phyloP scores from a whole-genome alignment of 345 rosid species.

The Salix udensis region DNA sequence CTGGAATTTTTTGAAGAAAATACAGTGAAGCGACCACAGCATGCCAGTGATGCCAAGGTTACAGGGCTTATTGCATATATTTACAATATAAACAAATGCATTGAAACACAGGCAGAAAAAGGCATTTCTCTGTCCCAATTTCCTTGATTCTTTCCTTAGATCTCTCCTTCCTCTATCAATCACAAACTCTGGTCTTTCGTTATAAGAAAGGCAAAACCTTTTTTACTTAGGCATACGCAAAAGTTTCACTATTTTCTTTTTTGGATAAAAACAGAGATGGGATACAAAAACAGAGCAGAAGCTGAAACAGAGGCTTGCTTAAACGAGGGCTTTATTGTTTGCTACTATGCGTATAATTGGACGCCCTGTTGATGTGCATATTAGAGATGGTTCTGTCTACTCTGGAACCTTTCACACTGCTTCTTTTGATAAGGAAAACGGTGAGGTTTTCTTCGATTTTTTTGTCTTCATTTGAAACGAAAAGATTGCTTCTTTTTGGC shows the following conservation, averaged over 20 bases:
- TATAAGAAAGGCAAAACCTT: neutral
- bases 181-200: neutral
- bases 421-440: conserved; percentile 56
- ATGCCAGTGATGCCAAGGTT: neutral
- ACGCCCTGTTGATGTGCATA: conserved; percentile 70
- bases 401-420: conserved; percentile 82
- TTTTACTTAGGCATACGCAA: neutral
- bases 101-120: neutral
- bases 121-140: neutral
- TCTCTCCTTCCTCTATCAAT: neutral
- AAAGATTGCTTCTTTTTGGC: neutral
- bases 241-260: neutral
- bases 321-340: conserved; percentile 52
- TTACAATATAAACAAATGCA: neutral
- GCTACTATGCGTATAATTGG: conserved; percentile 75
- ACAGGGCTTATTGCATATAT: neutral
- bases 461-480: neutral
- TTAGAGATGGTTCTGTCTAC: conserved; percentile 73
- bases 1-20: neutral
- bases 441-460: conserved; percentile 23
- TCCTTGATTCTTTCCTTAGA: neutral
- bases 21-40: neutral
- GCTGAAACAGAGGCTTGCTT: conserved; percentile 25
- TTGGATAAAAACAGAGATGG: conserved; percentile 7
- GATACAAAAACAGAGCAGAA: conserved; percentile 17